Evolutionary conservation across 2,329 filamentous ascomycete genomes (phyloP), one percentile per base, ranked within the genome.

Genomic region (Aspergillus alliaceus): DNA sequence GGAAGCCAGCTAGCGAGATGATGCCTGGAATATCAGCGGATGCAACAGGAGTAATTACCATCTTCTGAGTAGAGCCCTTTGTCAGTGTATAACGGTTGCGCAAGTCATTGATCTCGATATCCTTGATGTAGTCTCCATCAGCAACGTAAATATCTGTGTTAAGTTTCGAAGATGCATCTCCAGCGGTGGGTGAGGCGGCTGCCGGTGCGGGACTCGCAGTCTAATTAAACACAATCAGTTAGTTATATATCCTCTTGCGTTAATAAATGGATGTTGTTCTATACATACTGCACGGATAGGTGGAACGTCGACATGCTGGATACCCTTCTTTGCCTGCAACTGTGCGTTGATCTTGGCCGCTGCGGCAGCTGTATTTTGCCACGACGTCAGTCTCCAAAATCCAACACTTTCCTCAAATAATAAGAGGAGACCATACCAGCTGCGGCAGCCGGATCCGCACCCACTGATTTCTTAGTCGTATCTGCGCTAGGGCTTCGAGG

Each of bases 21-120:
- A 69, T 73, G 77, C 76, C 79, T 80, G 76, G 74, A 74, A 75
- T 67, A 90, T 90, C 86, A 90, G 87, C 85, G 84, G 81, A 79
- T 76, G 81, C 81, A 81, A 84, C 79, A 83, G 84, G 85, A 84
- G 78, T 88, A 93, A 89, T 96, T 97, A 99, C 95, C 93, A 95
- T 96, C 86, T 96, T 96, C 83, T 98, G 95, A 65, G 92, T 96
- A 69, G 91, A 90, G 71, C 93, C 92, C 82, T 97, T 98, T 64
- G 93, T 99, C 80, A 99, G 84, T 75, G 93, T 89, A 77, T 99
- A 99, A 68, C 93, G 90, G 75, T 98, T 99, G 64, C 93, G 89
- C 71, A 98, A 80, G 77, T 98, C 93, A 77, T 99, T 99, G 81
- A 99, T 91, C 81, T 98, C 95, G 71, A 99, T 96, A 72, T 99